Base-by-base conservation (phyloP, 1,139 yeast species). In the Taphrina wiesneri region DNA sequence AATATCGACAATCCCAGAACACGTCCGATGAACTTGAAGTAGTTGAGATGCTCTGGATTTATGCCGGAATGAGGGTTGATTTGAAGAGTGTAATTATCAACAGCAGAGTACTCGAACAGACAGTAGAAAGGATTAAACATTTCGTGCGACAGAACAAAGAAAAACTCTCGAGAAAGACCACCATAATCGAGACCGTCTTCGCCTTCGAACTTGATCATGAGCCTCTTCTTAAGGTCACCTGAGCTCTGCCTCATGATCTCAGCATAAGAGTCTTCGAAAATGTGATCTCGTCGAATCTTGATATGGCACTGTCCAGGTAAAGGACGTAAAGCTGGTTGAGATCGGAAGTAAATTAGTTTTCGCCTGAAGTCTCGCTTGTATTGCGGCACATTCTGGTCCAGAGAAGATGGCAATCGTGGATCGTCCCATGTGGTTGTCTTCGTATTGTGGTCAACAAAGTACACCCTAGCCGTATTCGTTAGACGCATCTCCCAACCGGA, bases 401-500 rank as follows among this genome's bases (percentile, higher is more conserved):
- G 81, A 11, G 97, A 89, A 1, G 97, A 91, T 60, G 99, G 99
- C 75, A 93, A 83, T 76, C 99, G 86, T 70, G 99, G 99, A 76
- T 93, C 99, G 78, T 93, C 99, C 99, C 99, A 93, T 0, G 99
- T 93, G 1, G 99, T 93, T 0, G 99, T 93, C 79, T 93, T 93
- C 56, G 99, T 93, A 78, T 93, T 93, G 80, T 93, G 99, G 78
- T 93, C 99, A 70, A 93, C 99, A 77, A 93, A 93, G 77, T 93
- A 93, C 26, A 95, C 99, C 76, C 99, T 85, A 21, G 99, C 97
- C 1, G 99, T 93, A 77, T 92, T 93, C 59, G 99, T 95, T 74
- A 95, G 84, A 78, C 99, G 88, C 99, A 93, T 93, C 80, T 93
- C 99, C 99, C 99, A 93, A 65, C 99, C 99, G 64, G 93, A 86